These are phyloP conservation scores for Xylaria sp. DNA, from an alignment of 2,329 filamentous ascomycete genomes.

Conservation along the genomic window DNA sequence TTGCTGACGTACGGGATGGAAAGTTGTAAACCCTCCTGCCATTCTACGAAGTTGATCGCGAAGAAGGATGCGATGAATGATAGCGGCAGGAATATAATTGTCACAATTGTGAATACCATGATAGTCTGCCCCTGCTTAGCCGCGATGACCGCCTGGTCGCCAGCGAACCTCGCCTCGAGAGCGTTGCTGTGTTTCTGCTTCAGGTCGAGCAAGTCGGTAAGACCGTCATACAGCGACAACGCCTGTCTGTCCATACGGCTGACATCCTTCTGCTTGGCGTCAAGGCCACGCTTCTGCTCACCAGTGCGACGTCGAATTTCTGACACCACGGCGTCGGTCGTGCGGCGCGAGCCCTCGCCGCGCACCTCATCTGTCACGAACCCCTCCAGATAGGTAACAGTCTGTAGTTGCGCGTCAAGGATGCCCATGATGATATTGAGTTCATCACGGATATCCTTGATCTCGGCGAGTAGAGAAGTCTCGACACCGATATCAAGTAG, in stretches of 20 bases:
- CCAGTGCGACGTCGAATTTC: slow-evolving; percentile 65
- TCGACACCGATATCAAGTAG: slow-evolving; percentile 69
- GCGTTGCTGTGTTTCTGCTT: slow-evolving; percentile 77
- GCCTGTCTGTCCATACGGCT: slow-evolving; percentile 72
- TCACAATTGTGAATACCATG: slow-evolving; percentile 59
- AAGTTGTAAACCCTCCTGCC: slow-evolving; percentile 51
- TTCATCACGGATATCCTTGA: slow-evolving; percentile 75
- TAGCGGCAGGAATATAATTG: slow-evolving; percentile 57
- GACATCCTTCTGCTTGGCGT: slow-evolving; percentile 68
- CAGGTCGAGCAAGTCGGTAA: slow-evolving; percentile 71
- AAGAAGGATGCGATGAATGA: slow-evolving; percentile 57
- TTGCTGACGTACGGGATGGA: slow-evolving; percentile 62
- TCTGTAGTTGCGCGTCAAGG: slow-evolving; percentile 59
- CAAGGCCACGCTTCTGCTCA: slow-evolving; percentile 67
- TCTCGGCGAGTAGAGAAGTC: slow-evolving; percentile 69
- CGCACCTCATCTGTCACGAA: slow-evolving; percentile 53
- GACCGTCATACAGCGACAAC: slow-evolving; percentile 66
- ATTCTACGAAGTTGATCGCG: slow-evolving; percentile 59
- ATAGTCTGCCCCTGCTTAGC: slow-evolving; percentile 60
- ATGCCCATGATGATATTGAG: slow-evolving; percentile 69
- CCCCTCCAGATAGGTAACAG: slow-evolving; percentile 59
- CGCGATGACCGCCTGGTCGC: slow-evolving; percentile 70
- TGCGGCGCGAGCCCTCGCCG: slow-evolving; percentile 41
- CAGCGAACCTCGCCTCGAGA: slow-evolving; percentile 70
- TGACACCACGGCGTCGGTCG: slow-evolving; percentile 47